Evolutionary conservation across 2,329 filamentous ascomycete species (phyloP).

Genomic region (Penicillium decumbens): DNA sequence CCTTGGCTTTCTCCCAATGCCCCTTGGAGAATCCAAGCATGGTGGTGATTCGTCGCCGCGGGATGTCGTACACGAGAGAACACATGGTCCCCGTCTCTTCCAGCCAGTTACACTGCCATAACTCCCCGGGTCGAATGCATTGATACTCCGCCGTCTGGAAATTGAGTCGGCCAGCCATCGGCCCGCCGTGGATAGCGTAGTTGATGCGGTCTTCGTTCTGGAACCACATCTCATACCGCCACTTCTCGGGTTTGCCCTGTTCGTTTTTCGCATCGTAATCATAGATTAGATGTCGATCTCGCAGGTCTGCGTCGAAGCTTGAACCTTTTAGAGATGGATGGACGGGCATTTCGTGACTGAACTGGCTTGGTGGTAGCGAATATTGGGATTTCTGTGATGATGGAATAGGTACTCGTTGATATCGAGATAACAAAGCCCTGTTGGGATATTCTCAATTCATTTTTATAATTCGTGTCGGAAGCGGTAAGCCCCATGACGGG

Average conservation of each 20-base stretch:
- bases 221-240: slow-evolving; percentile 61
- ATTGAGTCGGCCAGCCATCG: slow-evolving; percentile 54
- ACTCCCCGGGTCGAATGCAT: slow-evolving; percentile 54
- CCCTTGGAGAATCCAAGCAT: slow-evolving; percentile 53
- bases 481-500: too few relatives aligned
- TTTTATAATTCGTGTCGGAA: not conserved
- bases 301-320: slow-evolving; percentile 50
- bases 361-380: not conserved
- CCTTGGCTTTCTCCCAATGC: slow-evolving; percentile 51
- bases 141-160: slow-evolving; percentile 54
- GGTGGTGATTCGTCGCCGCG: slow-evolving; percentile 47
- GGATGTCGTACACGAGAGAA: slow-evolving; percentile 55
- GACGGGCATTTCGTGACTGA: slow-evolving; percentile 18
- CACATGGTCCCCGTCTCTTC: slow-evolving; percentile 57
- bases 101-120: slow-evolving; percentile 60
- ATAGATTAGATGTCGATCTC: slow-evolving; percentile 54
- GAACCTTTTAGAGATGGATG: slow-evolving; percentile 16
- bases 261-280: slow-evolving; percentile 51
- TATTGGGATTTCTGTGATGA: not conserved
- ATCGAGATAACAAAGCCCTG: not conserved
- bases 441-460: not conserved
- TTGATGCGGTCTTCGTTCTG: slow-evolving; percentile 52
- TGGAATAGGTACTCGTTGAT: not conserved
- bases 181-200: slow-evolving; percentile 57
- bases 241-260: slow-evolving; percentile 52